Evolutionary conservation across 1,139 yeast genomes (phyloP).

Genomic region (Zygosaccharomyces sapae): DNA sequence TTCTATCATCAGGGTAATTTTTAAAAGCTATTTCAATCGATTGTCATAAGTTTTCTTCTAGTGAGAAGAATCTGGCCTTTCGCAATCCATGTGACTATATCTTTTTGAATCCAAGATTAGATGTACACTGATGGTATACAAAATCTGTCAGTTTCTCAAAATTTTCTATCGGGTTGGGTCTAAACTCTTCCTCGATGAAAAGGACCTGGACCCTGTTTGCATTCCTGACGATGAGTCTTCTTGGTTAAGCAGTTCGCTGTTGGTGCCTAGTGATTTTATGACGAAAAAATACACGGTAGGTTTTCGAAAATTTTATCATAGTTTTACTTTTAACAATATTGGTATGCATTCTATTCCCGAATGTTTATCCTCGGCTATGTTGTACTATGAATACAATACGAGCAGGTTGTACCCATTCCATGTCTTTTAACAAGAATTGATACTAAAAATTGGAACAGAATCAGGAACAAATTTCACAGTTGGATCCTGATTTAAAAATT

Average conservation of each 20-base stretch:
- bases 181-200: constrained; percentile 24
- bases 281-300: constrained; percentile 20
- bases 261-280: constrained; percentile 5
- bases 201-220: constrained; percentile 25
- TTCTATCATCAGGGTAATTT: constrained; percentile 53
- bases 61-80: constrained; percentile 14
- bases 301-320: constrained; percentile 30
- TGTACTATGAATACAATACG: constrained; percentile 31
- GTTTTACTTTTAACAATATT: constrained; percentile 29
- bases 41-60: background rate
- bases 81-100: constrained; percentile 42
- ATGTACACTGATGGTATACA: constrained; percentile 46
- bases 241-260: constrained; percentile 28
- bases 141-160: constrained; percentile 43
- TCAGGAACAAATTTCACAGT: constrained; percentile 7
- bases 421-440: constrained; percentile 31
- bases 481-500: background rate
- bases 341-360: constrained; percentile 34
- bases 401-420: constrained; percentile 24
- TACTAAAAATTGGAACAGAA: constrained; percentile 31
- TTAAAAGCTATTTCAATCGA: constrained; percentile 17
- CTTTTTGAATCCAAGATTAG: constrained; percentile 53
- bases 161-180: constrained; percentile 43
- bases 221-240: constrained; percentile 38
- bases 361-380: constrained; percentile 25